Evolutionary conservation across 2,329 filamentous ascomycete species (phyloP).

Genomic region (Sclerotinia borealis): DNA sequence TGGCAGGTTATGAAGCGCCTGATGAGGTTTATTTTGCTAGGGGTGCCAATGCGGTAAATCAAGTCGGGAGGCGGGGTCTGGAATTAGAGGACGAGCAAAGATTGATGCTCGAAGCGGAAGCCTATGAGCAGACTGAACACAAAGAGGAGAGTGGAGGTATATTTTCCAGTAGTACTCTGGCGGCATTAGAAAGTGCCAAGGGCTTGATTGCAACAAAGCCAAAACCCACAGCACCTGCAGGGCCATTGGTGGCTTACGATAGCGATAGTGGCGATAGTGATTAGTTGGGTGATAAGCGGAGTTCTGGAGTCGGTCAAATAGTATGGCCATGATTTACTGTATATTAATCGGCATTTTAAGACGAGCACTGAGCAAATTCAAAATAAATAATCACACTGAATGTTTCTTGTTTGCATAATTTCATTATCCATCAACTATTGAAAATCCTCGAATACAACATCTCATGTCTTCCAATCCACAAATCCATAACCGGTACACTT

Average conservation of each 20-base stretch:
- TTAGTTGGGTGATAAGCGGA: conserved; percentile 18
- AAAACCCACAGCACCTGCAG: conserved; percentile 50
- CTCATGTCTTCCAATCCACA: conserved; percentile 81
- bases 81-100: conserved; percentile 59
- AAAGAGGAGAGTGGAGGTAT: conserved; percentile 52
- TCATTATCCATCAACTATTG: conserved; percentile 53
- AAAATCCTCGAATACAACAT: conserved; percentile 80
- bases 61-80: conserved; percentile 50
- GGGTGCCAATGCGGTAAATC: conserved; percentile 62
- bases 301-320: conserved; percentile 14
- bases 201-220: conserved; percentile 44
- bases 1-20: conserved; percentile 74
- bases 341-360: neutral
- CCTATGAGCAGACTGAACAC: conserved; percentile 37
- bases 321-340: neutral
- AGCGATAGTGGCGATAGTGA: conserved; percentile 91
- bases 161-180: conserved; percentile 75
- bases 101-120: conserved; percentile 46
- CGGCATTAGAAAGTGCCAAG: conserved; percentile 60
- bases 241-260: conserved; percentile 80
- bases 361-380: neutral
- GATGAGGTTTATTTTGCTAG: conserved; percentile 90
- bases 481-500: conserved; percentile 69
- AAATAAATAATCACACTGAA: neutral
- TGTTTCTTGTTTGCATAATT: neutral